Evolutionary conservation across 352 stramenopile species (phyloP), one percentile per base, ranked within the genome.

Genomic region (Peronospora belbahrii): DNA sequence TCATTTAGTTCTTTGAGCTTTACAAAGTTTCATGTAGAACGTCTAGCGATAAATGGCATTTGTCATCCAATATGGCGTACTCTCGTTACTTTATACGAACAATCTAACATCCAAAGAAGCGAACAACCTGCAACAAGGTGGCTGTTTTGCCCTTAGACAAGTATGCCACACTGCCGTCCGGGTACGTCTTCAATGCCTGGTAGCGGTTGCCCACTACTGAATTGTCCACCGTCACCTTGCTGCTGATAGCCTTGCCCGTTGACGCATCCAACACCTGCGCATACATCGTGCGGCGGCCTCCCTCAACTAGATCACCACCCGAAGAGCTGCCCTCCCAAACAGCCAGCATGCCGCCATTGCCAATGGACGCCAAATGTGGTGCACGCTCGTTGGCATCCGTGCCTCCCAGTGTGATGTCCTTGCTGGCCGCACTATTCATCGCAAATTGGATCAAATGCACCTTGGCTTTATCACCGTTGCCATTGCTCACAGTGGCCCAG

Each of bases 401-500:
- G 7, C 70, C 70, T n/a, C 59, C 60, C n/a, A 83, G 60, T 20
- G 59, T 59, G 33, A 83, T 78, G 36, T 83, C 65, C 31, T 83
- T 56, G 52, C 66, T 57, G 8, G 59, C 43, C 15, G 56, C 52
- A 24, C 67, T 59, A 46, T 74, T 63, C 47, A 74, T 62, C 19
- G 55, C 57, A 38, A 83, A 78, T 52, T 80, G 68, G 52, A 83
- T 74, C 18, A 83, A 49, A 34, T 83, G 65, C 36, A 76, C 66
- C 41, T 74, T 67, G 31, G 71, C 67, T 39, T 76, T 70, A 27
- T 64, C 45, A 28, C 65, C 64, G 13, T 67, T 38, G 23, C 68
- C 66, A 40, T 80, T 83, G 60, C 65, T 80, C 2, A 78, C 67
- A 1, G 71, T 76, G 18, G 74, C 74, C 68, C 68, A 83, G 63